phyloP scores from a whole-genome alignment of 2,329 filamentous ascomycete genomes.

The Pseudogymnoascus sp. region DNA sequence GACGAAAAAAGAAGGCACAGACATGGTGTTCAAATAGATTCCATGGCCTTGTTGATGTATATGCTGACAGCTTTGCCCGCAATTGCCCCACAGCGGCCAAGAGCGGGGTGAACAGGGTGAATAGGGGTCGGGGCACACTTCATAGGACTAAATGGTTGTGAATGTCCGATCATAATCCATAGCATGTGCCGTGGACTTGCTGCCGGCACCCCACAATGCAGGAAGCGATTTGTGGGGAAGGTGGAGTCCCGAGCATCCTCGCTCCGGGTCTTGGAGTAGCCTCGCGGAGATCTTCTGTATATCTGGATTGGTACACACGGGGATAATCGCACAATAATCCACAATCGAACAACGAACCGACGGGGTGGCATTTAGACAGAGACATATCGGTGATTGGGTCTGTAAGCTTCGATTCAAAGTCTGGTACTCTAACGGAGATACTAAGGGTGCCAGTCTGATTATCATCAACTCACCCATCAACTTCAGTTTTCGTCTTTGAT shows the following conservation, averaged over 20 bases:
- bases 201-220: neutral
- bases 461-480: neutral
- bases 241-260: neutral
- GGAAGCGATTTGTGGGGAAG: constrained; percentile 1
- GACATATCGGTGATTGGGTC: constrained; percentile 1
- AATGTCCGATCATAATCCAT: constrained; percentile 1
- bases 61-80: neutral
- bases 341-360: neutral
- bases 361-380: neutral
- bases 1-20: neutral
- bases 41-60: constrained; percentile 5
- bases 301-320: neutral
- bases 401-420: neutral
- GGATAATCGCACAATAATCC: neutral
- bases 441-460: neutral
- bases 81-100: neutral
- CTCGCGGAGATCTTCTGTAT: neutral
- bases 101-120: constrained; percentile 3
- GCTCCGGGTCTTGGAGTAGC: neutral
- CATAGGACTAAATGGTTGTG: neutral
- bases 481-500: neutral
- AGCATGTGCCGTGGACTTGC: neutral
- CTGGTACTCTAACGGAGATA: neutral
- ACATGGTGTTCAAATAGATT: neutral
- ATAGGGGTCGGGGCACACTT: neutral